Conservation (phyloP, 805 yeast species). For the Tetrapisispora iriomotensis region DNA sequence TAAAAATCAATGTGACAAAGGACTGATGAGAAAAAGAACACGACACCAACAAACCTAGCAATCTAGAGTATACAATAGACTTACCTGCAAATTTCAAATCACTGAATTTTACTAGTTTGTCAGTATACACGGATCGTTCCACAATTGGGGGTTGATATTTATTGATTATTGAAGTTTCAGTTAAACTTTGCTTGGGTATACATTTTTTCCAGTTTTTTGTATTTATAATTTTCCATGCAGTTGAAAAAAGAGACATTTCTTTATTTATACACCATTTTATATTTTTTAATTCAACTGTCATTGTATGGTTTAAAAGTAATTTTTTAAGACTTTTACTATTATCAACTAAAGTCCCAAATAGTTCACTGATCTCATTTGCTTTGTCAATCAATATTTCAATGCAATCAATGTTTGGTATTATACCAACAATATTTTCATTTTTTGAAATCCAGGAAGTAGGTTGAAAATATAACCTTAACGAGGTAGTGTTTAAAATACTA, state of each 20-base stretch:
- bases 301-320: neutral
- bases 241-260: neutral
- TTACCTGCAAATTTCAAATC: conserved; percentile 7
- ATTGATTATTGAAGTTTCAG: neutral
- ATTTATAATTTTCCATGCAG: neutral
- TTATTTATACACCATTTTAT: neutral
- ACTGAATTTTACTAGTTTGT: conserved; percentile 8
- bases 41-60: conserved; percentile 17
- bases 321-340: conserved; percentile 1
- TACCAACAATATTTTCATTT: neutral
- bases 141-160: conserved; percentile 1
- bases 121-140: conserved; percentile 2
- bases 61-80: conserved; percentile 7
- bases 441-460: neutral
- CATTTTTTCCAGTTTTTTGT: conserved; percentile 1
- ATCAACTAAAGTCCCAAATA: conserved; percentile 2
- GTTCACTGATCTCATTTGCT: neutral
- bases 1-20: conserved; percentile 15
- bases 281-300: neutral
- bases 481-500: neutral
- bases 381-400: conserved; percentile 2
- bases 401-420: conserved; percentile 4
- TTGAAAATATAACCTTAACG: conserved; percentile 3
- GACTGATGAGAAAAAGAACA: conserved; percentile 10
- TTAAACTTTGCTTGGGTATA: neutral